Evolutionary conservation across 768 basidiomycete species (phyloP).

Genomic region (Phlebiopsis flavidoalba): DNA sequence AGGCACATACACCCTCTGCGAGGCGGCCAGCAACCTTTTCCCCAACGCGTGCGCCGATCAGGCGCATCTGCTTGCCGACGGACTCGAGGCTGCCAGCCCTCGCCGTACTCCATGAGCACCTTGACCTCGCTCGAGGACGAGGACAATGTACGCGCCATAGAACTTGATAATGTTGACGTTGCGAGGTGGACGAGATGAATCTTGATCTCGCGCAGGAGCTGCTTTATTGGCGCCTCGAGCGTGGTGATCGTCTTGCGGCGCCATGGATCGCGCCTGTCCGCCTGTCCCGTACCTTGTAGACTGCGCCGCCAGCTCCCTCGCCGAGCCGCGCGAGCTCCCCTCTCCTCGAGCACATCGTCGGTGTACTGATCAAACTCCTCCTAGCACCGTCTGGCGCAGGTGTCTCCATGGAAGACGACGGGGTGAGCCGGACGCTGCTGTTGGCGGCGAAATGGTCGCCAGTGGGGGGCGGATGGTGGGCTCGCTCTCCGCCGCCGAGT

Average conservation of each 20-base stretch:
- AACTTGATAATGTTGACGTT: constrained; percentile 44
- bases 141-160: constrained; percentile 80
- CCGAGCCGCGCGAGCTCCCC: constrained; percentile 75
- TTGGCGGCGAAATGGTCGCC: constrained; percentile 32
- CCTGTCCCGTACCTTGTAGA: constrained; percentile 87
- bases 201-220: constrained; percentile 86
- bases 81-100: constrained; percentile 88
- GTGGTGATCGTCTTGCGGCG: constrained; percentile 94
- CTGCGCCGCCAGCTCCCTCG: constrained; percentile 94
- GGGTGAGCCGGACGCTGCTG: constrained; percentile 27
- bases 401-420: constrained; percentile 21
- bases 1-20: constrained; percentile 76
- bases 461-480: constrained; percentile 41
- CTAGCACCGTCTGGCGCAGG: constrained; percentile 25
- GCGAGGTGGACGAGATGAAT: constrained; percentile 34
- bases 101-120: constrained; percentile 88
- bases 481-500: constrained; percentile 33
- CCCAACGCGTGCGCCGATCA: constrained; percentile 71
- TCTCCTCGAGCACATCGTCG: constrained; percentile 73
- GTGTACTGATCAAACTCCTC: constrained; percentile 47
- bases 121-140: constrained; percentile 89
- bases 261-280: constrained; percentile 78
- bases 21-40: constrained; percentile 89
- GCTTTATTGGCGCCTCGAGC: constrained; percentile 84
- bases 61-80: constrained; percentile 79